Base-by-base conservation (phyloP, 1,284 basidiomycete species). In the Microstroma glucosiphilum region DNA sequence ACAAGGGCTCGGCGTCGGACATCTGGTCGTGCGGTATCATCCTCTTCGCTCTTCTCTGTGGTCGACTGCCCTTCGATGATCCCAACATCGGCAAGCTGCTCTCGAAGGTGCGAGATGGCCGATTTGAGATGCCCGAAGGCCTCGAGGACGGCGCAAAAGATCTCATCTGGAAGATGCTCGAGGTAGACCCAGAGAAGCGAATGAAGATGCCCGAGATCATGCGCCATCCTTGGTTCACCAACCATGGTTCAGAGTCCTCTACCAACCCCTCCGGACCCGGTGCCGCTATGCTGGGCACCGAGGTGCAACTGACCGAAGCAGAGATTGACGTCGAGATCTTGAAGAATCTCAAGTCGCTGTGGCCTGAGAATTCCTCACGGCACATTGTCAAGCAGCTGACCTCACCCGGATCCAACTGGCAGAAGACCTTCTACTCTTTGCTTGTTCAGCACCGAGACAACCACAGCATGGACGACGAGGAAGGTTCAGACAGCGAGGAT, bases 1-100 rank as follows among this genome's bases (percentile, higher is more conserved):
- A 98, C 80, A 87, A 93, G 73, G 96, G 94, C 25, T 86, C 88
- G 1, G 85, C 86, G 17, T 88, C 92, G 48, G 96, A 99, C 80
- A 92, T 96, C 78, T 98, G 96, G 96, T 96, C 92, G 40, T 97
- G 94, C 78, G 96, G 96, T 62, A 88, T 98, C 79, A 94, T 97
- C 71, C 85, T 99, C 59, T 94, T 89, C 73, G 92, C 92, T 13
- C 83, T 98, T 15, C 84, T 98, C 26, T 88, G 88, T n/a, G 94
- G 92, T 6, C 84, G 86, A 43, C 83, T 98, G 46, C 96, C 96
- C 2, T 99, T 98, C 78, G 93, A 98, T 80, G 90, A 94, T 87
- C 89, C 82, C 85, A 81, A 91, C 77, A 86, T 91, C 60, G 84
- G 85, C 23, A 81, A 83, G 17, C 83, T 98, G 21, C 83, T 96